Percentiles rank a stretch among this genome's conserved stretches.
These are phyloP conservation scores for Pseudogymnoascus sp. DNA, from an alignment of 2,329 filamentous ascomycete species.

Conservation along the genomic window DNA sequence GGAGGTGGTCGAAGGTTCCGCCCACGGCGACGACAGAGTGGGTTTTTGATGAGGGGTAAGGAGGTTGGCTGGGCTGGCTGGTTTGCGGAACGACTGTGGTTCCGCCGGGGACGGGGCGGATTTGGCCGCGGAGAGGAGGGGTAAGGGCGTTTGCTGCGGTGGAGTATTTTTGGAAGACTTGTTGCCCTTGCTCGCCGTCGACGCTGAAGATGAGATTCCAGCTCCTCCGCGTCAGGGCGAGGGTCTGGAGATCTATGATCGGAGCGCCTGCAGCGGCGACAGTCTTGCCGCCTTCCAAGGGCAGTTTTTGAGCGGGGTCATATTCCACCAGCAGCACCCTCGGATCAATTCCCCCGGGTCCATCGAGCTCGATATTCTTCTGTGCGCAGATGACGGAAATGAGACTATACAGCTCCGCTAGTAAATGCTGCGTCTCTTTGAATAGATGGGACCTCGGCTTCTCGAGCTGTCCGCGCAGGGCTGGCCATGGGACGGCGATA, in stretches of 20 bases:
- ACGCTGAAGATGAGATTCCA: constrained; percentile 61
- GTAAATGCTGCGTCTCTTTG: constrained; percentile 58
- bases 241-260: constrained; percentile 39
- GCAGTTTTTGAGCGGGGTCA: constrained; percentile 34
- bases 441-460: constrained; percentile 49
- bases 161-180: constrained; percentile 44
- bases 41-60: constrained; percentile 13
- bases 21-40: constrained; percentile 69
- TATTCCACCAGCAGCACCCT: constrained; percentile 68
- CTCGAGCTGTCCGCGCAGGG: constrained; percentile 38
- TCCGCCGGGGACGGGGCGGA: constrained; percentile 45
- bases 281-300: constrained; percentile 35
- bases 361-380: constrained; percentile 51
- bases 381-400: constrained; percentile 63
- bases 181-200: constrained; percentile 55
- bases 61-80: neutral
- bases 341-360: constrained; percentile 64
- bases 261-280: constrained; percentile 26
- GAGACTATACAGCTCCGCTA: constrained; percentile 72
- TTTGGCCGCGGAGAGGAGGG: constrained; percentile 40
- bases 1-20: constrained; percentile 93
- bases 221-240: constrained; percentile 44
- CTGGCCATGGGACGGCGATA: constrained; percentile 53
- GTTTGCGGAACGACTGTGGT: constrained; percentile 35
- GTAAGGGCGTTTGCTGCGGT: constrained; percentile 39